Conservation (phyloP, 2,329 filamentous ascomycete genomes). For the Apiospora rasikravindrae region DNA sequence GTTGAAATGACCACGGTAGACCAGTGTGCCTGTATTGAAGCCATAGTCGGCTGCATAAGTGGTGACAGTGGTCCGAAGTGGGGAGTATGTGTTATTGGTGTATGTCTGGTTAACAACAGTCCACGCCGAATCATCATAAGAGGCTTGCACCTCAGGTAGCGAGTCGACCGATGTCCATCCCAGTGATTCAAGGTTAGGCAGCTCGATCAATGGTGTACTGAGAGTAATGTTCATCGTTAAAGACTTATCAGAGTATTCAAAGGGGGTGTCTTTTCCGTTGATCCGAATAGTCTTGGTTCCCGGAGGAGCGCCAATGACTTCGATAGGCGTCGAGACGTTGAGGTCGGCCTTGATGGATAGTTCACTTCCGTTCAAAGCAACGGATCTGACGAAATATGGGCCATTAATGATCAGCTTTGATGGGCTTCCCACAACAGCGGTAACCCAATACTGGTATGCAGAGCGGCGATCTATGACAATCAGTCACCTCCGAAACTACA, state of each 20-base stretch:
- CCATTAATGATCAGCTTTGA: slow-evolving; percentile 62
- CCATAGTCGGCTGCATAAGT: slow-evolving; percentile 70
- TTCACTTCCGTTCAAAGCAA: slow-evolving; percentile 56
- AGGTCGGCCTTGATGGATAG: slow-evolving; percentile 73
- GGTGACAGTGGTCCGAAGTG: slow-evolving; percentile 41
- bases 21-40: slow-evolving; percentile 70
- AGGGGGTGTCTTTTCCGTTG: slow-evolving; percentile 58
- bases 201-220: slow-evolving; percentile 38
- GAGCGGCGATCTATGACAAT: slow-evolving; percentile 52
- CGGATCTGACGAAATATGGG: slow-evolving; percentile 68
- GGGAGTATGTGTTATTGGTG: slow-evolving; percentile 65
- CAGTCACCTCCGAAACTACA: background rate
- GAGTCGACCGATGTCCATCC: slow-evolving; percentile 74
- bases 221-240: slow-evolving; percentile 25
- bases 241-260: slow-evolving; percentile 42
- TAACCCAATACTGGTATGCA: slow-evolving; percentile 73
- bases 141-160: slow-evolving; percentile 68
- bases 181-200: slow-evolving; percentile 64
- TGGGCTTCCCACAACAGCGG: slow-evolving; percentile 36
- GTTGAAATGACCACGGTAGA: slow-evolving; percentile 74
- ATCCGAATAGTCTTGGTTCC: slow-evolving; percentile 60
- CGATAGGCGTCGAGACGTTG: slow-evolving; percentile 70
- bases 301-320: slow-evolving; percentile 67
- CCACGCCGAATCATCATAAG: slow-evolving; percentile 76
- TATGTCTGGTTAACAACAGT: slow-evolving; percentile 57